Evolutionary conservation across 148 eudicot species (phyloP), one percentile per base, ranked within the genome.

Genomic region (Nyssa sinensis): DNA sequence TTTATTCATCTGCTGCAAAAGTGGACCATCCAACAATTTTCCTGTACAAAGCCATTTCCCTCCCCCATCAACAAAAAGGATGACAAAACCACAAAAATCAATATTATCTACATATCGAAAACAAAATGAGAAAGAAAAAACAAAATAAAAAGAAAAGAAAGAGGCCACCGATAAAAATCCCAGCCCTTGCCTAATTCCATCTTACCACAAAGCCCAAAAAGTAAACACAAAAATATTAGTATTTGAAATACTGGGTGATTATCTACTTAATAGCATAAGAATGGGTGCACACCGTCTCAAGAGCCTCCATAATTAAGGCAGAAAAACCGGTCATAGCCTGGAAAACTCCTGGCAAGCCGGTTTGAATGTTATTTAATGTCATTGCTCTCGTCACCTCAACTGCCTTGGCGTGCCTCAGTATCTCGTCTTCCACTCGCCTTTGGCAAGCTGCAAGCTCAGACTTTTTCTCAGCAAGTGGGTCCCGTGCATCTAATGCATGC

Each of bases 301-400:
- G 83, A 31, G 92, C 85, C 70, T 89, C 95, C 78, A 67, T 80
- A 73, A 92, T 84, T 71, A 94, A 71, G 67, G 85, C 81, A 58
- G 98, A 94, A 84, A 94, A 94, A 69, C 98, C 90, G 19, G 97
- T 90, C 94, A 94, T 79, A 8, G 98, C 90, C 76, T 94, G 97
- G 61, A 94, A 94, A 64, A 94, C 98, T 39, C 98, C 98, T 0
- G 98, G 98, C 73, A 94, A 75, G 6, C 98, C 98, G 0, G 98
- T 94, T 66, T 94, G 98, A 51, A 94, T 78, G 77, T 94, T 94
- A 79, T 90, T 94, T 78, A 94, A 61, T n/a, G 98, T 94, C 98
- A 94, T 90, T n/a, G 96, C 97, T 77, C 91, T 68, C 0, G 98
- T 94, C 74, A 94, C 98, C 76, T 94, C 98, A 30, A 92, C 96